phyloP scores from a whole-genome alignment of 805 yeast species.

The Vanderwaltozyma yarrowii region DNA sequence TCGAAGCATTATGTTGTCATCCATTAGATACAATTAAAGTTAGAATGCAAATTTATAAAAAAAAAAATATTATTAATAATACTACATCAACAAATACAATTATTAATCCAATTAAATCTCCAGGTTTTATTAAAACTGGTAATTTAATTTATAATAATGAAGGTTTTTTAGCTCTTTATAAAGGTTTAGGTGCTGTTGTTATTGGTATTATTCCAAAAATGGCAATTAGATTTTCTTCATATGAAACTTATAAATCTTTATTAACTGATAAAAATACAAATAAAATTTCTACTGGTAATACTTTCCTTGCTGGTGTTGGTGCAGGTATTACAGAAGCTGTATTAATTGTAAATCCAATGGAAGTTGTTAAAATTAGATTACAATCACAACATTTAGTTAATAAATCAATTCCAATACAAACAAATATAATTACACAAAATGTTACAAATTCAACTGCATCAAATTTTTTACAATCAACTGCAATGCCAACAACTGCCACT shows the following conservation, averaged over 20 bases:
- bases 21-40: constrained; percentile 98
- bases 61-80: constrained; percentile 30
- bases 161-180: constrained; percentile 77
- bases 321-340: constrained; percentile 98
- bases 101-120: constrained; percentile 47
- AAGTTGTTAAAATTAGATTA: constrained; percentile 89
- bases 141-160: constrained; percentile 66
- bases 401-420: too few species aligned
- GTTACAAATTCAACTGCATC: constrained; percentile 1
- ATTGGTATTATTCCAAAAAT: constrained; percentile 97
- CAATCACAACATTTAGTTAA: constrained; percentile 76
- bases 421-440: neutral
- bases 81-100: too few species aligned
- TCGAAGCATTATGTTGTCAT: constrained; percentile 96
- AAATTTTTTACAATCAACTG: constrained; percentile 27
- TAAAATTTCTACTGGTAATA: constrained; percentile 56
- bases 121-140: constrained; percentile 83
- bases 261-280: constrained; percentile 54
- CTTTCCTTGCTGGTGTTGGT: constrained; percentile 89
- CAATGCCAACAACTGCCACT: constrained; percentile 3
- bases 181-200: constrained; percentile 94
- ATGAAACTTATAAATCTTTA: constrained; percentile 72
- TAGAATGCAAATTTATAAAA: constrained; percentile 85
- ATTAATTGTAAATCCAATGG: constrained; percentile 91
- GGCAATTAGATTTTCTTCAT: constrained; percentile 94